phyloP scores from a whole-genome alignment of 352 stramenopile genomes.

The Blastocystis sp. region DNA sequence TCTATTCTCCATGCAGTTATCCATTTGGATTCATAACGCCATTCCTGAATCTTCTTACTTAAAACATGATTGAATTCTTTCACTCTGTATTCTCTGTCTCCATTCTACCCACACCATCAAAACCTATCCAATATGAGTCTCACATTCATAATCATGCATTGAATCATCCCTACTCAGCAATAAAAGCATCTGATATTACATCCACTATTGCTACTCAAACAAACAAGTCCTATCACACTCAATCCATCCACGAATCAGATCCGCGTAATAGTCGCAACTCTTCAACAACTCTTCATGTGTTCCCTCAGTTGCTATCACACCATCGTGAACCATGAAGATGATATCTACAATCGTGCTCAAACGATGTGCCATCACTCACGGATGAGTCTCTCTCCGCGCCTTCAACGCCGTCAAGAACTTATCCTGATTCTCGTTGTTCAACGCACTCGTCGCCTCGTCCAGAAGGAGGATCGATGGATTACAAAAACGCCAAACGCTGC shows the following conservation, averaged over 20 bases:
- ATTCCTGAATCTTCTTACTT: too few species aligned
- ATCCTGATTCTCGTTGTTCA: conserved; percentile 76
- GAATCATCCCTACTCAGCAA: too few species aligned
- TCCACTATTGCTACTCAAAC: too few species aligned
- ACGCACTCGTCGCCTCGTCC: conserved; percentile 70
- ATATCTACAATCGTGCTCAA: conserved; percentile 77
- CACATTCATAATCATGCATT: too few species aligned
- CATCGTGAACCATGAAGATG: conserved; percentile 73
- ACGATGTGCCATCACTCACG: conserved; percentile 60
- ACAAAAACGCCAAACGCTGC: conserved; percentile 76
- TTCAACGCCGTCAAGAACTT: conserved; percentile 71
- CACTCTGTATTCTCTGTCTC: too few species aligned
- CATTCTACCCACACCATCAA: too few species aligned
- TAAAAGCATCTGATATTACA: too few species aligned
- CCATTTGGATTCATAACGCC: too few species aligned
- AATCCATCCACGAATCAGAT: neutral
- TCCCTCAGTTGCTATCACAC: conserved; percentile 71
- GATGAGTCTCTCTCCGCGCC: neutral
- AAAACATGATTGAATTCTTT: too few species aligned
- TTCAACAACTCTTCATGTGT: conserved; percentile 73
- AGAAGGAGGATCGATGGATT: conserved; percentile 71
- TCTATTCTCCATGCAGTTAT: too few species aligned
- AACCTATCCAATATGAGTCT: too few species aligned
- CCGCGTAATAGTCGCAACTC: neutral
- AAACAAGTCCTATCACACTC: too few species aligned